A percentile compares a stretch with the other conserved stretches of the same genome.
Evolutionary conservation across 2,329 filamentous ascomycete species (phyloP).

Genomic region (Septoria petroselini): DNA sequence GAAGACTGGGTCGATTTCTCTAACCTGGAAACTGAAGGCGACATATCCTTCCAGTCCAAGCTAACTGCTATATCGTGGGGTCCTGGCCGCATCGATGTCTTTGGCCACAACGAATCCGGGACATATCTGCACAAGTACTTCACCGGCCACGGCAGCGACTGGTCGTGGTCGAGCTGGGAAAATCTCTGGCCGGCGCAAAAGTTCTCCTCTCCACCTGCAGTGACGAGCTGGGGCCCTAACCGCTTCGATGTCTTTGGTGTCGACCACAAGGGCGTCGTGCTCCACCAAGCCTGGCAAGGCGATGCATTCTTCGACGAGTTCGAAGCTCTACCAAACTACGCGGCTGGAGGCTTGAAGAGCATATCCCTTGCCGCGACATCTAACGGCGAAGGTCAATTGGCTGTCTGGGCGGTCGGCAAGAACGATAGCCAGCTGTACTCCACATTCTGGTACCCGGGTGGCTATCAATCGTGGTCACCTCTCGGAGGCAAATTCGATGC

Average conservation of each 20-base stretch:
- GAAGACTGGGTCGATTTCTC: neutral
- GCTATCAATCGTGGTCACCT: neutral
- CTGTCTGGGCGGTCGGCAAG: slow-evolving; percentile 1
- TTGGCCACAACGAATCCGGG: neutral
- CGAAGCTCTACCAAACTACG: neutral
- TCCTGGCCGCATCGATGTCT: neutral
- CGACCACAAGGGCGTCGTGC: neutral
- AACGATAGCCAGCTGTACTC: slow-evolving; percentile 4
- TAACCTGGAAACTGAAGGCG: neutral
- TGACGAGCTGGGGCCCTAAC: neutral
- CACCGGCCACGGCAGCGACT: neutral
- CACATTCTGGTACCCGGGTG: neutral
- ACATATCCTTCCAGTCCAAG: neutral
- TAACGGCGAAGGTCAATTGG: neutral
- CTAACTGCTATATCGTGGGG: neutral
- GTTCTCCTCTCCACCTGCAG: neutral
- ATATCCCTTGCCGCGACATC: neutral
- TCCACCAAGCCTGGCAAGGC: slow-evolving; percentile 5
- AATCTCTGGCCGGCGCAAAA: neutral
- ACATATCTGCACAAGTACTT: slow-evolving; percentile 5
- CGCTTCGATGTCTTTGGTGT: slow-evolving; percentile 2
- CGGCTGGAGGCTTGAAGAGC: neutral
- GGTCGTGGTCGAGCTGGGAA: neutral
- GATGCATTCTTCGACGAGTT: slow-evolving; percentile 1
- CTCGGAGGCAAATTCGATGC: neutral